Base-by-base conservation (phyloP, 2,329 filamentous ascomycete genomes). In the Blumeria hordei region DNA sequence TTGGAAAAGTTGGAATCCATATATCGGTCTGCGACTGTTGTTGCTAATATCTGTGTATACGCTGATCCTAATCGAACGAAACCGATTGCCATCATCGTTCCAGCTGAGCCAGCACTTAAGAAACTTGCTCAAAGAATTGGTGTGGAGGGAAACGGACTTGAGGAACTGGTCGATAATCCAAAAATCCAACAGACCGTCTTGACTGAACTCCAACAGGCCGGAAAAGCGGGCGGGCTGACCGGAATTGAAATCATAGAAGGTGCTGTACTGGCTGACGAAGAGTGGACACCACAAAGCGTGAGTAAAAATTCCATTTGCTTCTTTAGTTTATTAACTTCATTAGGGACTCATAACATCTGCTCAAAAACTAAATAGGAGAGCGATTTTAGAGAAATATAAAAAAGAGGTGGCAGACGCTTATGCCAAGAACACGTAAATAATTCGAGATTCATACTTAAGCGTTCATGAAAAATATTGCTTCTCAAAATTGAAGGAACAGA, bases 1-100 rank as follows among this genome's bases (percentile, higher is more conserved):
- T 77, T 98, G 3, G 90, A 96, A 72, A 95, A 88, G 73, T 80
- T 96, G 57, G 90, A 96, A 71, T 84, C 88, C 3, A 75, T 94
- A 55, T 96, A 95, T 71, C 82, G 88, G 58, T 81, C 85, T 49
- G 78, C 77, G 9, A 75, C 78, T n/a, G 77, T 83, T 9, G 86
- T 94, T 18, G 77, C 77, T 57, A 94, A 94, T 70, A 80, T 95
- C 65, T 92, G 92, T 73, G 76, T 94, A 44, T 84, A 92, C 64
- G 88, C 86, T 44, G 83, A 86, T 57, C 69, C 76, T 60, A 77
- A 83, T 61, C 78, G 86, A 67, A 74, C 78, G 58, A 85, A 85
- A 64, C 86, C 88, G 7, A 75, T 95, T 57, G 88, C 88, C 37
- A 77, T 95, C 62, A 82, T 95, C 58, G 74, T 78, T 61, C 75